phyloP scores from a whole-genome alignment of 2,329 filamentous ascomycete species.

The Arthrobotrys conoides region DNA sequence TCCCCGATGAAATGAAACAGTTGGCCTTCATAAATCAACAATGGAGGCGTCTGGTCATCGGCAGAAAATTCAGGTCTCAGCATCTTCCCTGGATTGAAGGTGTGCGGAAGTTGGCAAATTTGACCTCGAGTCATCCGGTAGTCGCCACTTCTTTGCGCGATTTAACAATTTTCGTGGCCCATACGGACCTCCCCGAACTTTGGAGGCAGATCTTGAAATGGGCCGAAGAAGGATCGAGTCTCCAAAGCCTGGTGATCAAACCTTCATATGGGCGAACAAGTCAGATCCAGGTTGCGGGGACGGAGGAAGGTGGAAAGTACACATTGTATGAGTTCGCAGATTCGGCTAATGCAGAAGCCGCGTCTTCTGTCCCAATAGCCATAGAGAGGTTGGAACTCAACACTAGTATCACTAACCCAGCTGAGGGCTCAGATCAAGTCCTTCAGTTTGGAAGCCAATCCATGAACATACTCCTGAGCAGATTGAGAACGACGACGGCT shows the following conservation, averaged over 20 bases:
- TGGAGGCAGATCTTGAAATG: constrained; percentile 40
- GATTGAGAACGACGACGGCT: constrained; percentile 27
- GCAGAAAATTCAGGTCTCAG: constrained; percentile 41
- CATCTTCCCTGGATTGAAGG: constrained; percentile 33
- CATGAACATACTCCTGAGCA: constrained; percentile 36
- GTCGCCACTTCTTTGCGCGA: constrained; percentile 37
- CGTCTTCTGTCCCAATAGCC: constrained; percentile 25
- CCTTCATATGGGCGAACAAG: constrained; percentile 24
- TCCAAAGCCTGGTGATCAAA: constrained; percentile 40
- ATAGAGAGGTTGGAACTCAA: constrained; percentile 42
- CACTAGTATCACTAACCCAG: constrained; percentile 24
- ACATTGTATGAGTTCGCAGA: constrained; percentile 41
- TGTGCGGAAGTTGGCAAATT: constrained; percentile 36
- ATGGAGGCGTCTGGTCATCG: constrained; percentile 46
- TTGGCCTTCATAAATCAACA: constrained; percentile 51
- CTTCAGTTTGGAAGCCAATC: constrained; percentile 41
- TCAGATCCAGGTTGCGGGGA: constrained; percentile 30
- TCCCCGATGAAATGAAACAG: constrained; percentile 37
- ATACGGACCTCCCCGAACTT: constrained; percentile 34
- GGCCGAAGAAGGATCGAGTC: constrained; percentile 42
- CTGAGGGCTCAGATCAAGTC: constrained; percentile 25
- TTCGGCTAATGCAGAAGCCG: constrained; percentile 17
- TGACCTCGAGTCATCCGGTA: constrained; percentile 33
- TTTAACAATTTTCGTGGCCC: constrained; percentile 28
- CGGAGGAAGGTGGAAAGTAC: constrained; percentile 40